Evolutionary conservation across 129 eudicot species (phyloP).

Genomic region (Chrysanthemum makinoi): DNA sequence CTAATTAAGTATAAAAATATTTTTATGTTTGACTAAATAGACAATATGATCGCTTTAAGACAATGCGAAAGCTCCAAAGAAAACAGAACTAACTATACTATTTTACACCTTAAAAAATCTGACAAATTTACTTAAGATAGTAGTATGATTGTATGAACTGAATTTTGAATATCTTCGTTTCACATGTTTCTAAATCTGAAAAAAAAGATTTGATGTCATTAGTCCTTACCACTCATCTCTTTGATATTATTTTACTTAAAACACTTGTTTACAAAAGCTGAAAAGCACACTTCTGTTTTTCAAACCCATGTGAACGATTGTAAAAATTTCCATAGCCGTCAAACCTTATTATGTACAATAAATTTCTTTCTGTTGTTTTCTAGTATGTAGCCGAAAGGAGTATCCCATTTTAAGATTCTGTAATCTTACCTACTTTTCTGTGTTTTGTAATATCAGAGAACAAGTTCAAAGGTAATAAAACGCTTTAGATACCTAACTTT

Average conservation of each 20-base stretch:
- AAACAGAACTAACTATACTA: too few species aligned
- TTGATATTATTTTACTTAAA: background rate
- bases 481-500: background rate
- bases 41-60: too few species aligned
- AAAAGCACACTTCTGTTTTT: background rate
- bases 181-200: constrained; percentile 10
- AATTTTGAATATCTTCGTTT: constrained; percentile 8
- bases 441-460: background rate
- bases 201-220: constrained; percentile 11
- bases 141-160: background rate
- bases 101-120: too few species aligned
- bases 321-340: background rate
- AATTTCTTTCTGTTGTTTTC: background rate
- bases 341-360: background rate
- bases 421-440: constrained; percentile 15
- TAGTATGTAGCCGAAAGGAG: background rate
- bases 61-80: too few species aligned
- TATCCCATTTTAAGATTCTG: background rate
- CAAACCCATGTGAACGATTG: constrained; percentile 16
- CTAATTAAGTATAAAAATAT: too few species aligned
- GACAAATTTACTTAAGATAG: background rate
- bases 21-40: too few species aligned
- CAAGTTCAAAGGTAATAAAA: constrained; percentile 4
- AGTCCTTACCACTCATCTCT: constrained; percentile 1
- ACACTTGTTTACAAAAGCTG: background rate